These are phyloP conservation scores for Metarhizium rileyi DNA, from an alignment of 2,329 filamentous ascomycete genomes.

Conservation along the genomic window DNA sequence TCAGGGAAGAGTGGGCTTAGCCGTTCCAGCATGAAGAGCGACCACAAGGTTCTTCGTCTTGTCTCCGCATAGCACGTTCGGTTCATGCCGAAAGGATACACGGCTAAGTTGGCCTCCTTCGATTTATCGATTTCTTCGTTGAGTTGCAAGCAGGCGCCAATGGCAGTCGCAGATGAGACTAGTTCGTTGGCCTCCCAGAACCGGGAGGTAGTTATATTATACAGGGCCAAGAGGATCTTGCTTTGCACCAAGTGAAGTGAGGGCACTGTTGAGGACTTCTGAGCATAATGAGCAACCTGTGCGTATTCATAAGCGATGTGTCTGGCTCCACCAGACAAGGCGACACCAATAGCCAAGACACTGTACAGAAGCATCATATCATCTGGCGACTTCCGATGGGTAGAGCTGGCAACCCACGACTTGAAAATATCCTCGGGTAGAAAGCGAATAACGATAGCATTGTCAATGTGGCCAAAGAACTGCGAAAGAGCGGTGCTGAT, in stretches of 20 bases:
- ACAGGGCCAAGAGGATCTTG: conserved; percentile 56
- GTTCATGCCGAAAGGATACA: conserved; percentile 48
- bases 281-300: conserved; percentile 47
- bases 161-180: conserved; percentile 50
- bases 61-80: conserved; percentile 53
- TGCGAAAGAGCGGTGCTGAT: conserved; percentile 29
- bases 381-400: conserved; percentile 29
- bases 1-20: conserved; percentile 50
- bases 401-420: conserved; percentile 25
- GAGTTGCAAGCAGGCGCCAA: conserved; percentile 48
- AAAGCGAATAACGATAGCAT: conserved; percentile 31
- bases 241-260: conserved; percentile 56
- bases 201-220: conserved; percentile 53
- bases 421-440: conserved; percentile 30
- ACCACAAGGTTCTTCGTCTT: conserved; percentile 62
- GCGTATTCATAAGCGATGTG: conserved; percentile 30
- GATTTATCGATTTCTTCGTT: conserved; percentile 50
- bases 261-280: conserved; percentile 18
- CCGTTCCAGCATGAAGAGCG: conserved; percentile 59
- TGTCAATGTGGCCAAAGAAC: conserved; percentile 33
- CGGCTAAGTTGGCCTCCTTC: conserved; percentile 26
- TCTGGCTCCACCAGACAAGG: conserved; percentile 27
- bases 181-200: conserved; percentile 53
- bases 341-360: conserved; percentile 29
- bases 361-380: conserved; percentile 38